Conservation (phyloP, 257 asterid species). For the Ligustrum vulgare region DNA sequence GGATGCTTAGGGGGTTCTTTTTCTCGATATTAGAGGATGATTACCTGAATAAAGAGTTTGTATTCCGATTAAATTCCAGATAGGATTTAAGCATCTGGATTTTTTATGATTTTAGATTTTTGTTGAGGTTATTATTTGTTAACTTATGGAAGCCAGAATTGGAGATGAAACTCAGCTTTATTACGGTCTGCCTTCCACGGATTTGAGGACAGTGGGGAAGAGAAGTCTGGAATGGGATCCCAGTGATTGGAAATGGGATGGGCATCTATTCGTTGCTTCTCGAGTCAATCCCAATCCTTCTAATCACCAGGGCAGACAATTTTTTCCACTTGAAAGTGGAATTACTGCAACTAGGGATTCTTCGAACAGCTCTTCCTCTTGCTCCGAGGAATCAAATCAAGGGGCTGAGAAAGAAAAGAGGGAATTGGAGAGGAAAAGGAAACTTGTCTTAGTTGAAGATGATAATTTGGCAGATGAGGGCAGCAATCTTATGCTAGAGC, state of each 20-base stretch:
- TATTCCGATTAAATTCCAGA: slow-evolving; percentile 21
- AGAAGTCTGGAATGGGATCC: slow-evolving; percentile 72
- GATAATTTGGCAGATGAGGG: slow-evolving; percentile 29
- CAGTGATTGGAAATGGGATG: slow-evolving; percentile 76
- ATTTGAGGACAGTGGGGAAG: slow-evolving; percentile 41
- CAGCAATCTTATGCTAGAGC: slow-evolving; percentile 48
- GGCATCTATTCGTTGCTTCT: slow-evolving; percentile 67
- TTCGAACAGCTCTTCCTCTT: slow-evolving; percentile 59
- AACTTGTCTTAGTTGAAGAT: slow-evolving; percentile 37
- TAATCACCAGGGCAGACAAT: slow-evolving; percentile 40
- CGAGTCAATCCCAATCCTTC: slow-evolving; percentile 39
- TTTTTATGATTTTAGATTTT: not conserved
- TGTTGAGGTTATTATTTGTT: not conserved
- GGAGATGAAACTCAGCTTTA: slow-evolving; percentile 45
- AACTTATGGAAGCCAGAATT: slow-evolving; percentile 44
- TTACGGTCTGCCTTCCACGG: slow-evolving; percentile 44
- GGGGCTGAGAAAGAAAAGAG: slow-evolving; percentile 22
- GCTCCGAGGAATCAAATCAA: slow-evolving; percentile 52
- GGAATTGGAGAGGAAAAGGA: slow-evolving; percentile 60
- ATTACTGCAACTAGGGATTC: slow-evolving; percentile 24
- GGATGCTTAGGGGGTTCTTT: slow-evolving; percentile 15
- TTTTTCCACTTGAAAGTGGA: slow-evolving; percentile 49
- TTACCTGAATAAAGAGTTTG: not conserved
- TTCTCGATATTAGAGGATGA: slow-evolving; percentile 17
- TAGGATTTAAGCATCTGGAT: not conserved